Evolutionary conservation across 2,329 filamentous ascomycete genomes (phyloP).

Genomic region (Ambrosiella cleistominuta): DNA sequence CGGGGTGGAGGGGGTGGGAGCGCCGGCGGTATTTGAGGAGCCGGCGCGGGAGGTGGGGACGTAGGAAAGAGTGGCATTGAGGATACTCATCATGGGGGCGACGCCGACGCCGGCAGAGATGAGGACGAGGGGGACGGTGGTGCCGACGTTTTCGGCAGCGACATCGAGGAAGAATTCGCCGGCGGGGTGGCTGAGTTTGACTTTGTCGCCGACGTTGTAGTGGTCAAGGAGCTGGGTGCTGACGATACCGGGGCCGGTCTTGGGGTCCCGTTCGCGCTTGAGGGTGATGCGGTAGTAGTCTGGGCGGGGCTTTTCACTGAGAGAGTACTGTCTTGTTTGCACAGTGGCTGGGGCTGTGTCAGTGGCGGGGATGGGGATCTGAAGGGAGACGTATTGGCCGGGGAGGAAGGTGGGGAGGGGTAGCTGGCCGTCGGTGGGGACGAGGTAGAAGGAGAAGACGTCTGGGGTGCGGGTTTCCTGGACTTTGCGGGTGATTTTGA

Average conservation of each 20-base stretch:
- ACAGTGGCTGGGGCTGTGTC: constrained; percentile 27
- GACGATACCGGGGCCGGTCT: constrained; percentile 28
- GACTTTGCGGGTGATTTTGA: constrained; percentile 41
- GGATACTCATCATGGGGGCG: constrained; percentile 48
- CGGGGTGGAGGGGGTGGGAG: background rate
- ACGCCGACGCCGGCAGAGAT: constrained; percentile 52
- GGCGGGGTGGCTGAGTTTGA: constrained; percentile 37
- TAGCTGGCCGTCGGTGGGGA: constrained; percentile 37
- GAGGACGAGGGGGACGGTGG: constrained; percentile 39
- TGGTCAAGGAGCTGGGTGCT: constrained; percentile 34
- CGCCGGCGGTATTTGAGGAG: background rate
- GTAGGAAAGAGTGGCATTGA: constrained; percentile 31
- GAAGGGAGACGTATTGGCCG: constrained; percentile 57
- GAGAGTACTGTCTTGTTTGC: constrained; percentile 60
- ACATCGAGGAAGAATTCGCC: constrained; percentile 46
- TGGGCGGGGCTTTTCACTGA: constrained; percentile 38
- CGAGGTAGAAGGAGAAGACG: constrained; percentile 54
- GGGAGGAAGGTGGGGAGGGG: constrained; percentile 44
- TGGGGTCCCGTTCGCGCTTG: constrained; percentile 40
- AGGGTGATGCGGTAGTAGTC: constrained; percentile 56
- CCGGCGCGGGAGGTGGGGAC: background rate
- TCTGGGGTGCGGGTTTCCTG: constrained; percentile 32
- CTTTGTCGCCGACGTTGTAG: constrained; percentile 31
- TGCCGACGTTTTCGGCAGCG: constrained; percentile 21
- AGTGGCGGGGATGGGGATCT: constrained; percentile 41